Evolutionary conservation across 352 stramenopile genomes (phyloP).

Genomic region (Pythium aquatile): DNA sequence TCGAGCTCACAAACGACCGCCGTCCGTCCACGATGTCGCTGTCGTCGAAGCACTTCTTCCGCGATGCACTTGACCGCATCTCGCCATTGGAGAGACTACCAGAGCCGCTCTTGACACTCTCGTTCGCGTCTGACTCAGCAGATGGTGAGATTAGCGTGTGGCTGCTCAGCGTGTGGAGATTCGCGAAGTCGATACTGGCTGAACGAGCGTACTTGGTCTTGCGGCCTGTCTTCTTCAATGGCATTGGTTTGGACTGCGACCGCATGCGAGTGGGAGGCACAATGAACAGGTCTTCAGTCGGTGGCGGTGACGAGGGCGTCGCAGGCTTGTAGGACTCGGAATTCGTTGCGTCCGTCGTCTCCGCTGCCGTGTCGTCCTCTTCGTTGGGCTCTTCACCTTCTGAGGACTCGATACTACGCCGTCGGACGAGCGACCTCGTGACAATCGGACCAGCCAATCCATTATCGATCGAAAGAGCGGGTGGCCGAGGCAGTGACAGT

Average conservation of each 20-base stretch:
- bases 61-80: slow-evolving; percentile 25
- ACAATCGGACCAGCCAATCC: not conserved
- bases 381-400: slow-evolving; percentile 31
- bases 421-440: not conserved
- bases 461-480: slow-evolving; percentile 14
- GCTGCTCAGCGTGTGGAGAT: slow-evolving; percentile 37
- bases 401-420: slow-evolving; percentile 17
- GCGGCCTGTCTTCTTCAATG: slow-evolving; percentile 17
- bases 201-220: slow-evolving; percentile 68
- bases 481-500: not conserved
- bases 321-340: not conserved
- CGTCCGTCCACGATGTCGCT: slow-evolving; percentile 72
- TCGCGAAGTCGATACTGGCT: slow-evolving; percentile 73
- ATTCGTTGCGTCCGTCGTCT: not conserved
- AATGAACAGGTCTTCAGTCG: slow-evolving; percentile 15
- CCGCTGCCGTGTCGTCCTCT: slow-evolving; percentile 12
- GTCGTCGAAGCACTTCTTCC: slow-evolving; percentile 74
- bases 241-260: slow-evolving; percentile 8
- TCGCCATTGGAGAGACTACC: slow-evolving; percentile 17
- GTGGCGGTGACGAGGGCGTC: not conserved
- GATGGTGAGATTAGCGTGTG: slow-evolving; percentile 9
- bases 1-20: slow-evolving; percentile 16
- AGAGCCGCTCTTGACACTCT: slow-evolving; percentile 14
- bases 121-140: slow-evolving; percentile 13
- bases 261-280: slow-evolving; percentile 3